These are phyloP conservation scores for Apiosordaria backusii DNA, from an alignment of 495 filamentous ascomycete genomes.

Conservation along the genomic window DNA sequence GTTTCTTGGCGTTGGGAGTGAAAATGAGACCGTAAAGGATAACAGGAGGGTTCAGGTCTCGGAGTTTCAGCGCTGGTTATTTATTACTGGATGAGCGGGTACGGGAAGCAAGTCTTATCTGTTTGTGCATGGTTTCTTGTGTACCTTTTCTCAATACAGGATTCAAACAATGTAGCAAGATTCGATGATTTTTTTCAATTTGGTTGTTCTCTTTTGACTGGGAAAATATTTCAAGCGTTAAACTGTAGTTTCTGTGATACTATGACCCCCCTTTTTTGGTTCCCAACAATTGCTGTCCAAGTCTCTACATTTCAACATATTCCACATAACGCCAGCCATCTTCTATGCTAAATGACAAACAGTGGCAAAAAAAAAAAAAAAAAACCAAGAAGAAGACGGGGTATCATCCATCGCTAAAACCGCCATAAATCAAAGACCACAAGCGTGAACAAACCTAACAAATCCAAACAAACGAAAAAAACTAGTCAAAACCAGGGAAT, in stretches of 20 bases:
- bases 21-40: no score
- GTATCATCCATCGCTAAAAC: slow-evolving; percentile 17
- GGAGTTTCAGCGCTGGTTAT: no score
- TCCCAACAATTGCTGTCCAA: background rate
- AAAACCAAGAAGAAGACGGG: slow-evolving; percentile 10
- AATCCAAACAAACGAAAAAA: background rate
- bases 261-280: background rate
- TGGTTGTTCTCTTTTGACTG: no score
- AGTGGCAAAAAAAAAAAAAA: background rate
- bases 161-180: no score
- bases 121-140: no score
- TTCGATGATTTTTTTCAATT: no score
- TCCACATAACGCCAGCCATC: background rate
- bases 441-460: background rate
- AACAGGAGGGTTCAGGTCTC: no score
- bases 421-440: background rate
- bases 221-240: no score
- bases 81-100: no score
- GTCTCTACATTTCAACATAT: background rate
- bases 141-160: no score
- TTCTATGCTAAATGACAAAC: background rate
- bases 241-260: background rate
- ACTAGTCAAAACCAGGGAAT: slow-evolving; percentile 29
- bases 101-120: no score
- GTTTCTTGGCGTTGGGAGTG: background rate